A percentile compares a stretch with the other conserved stretches of the same genome.
Conservation (phyloP, 2,329 filamentous ascomycete genomes). For the Phialocephala sp. region DNA sequence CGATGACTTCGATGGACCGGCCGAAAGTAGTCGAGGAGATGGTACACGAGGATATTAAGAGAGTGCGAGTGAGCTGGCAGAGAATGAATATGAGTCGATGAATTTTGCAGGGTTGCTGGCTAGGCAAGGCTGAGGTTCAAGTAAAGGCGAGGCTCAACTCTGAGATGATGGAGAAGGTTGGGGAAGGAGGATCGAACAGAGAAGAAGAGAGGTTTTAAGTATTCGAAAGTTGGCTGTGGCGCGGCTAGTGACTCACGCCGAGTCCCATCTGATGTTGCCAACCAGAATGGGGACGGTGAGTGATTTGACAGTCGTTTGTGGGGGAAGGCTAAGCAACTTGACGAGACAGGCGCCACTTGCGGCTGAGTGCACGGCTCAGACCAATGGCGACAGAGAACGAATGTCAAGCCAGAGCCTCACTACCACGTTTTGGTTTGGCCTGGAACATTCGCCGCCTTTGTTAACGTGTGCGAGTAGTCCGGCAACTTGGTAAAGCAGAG, state of each 20-base stretch:
- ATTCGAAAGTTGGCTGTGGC: neutral
- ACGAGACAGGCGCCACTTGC: neutral
- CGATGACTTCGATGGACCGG: conserved; percentile 3
- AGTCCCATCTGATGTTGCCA: neutral
- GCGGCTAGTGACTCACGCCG: conserved; percentile 2
- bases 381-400: neutral
- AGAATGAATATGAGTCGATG: neutral
- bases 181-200: neutral
- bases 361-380: conserved; percentile 2
- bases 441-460: neutral
- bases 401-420: neutral
- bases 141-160: conserved; percentile 5
- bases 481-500: neutral
- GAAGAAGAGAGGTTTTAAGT: neutral
- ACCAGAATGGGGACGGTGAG: neutral
- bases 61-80: neutral
- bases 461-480: too few relatives aligned
- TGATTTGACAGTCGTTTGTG: neutral
- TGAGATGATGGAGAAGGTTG: conserved; percentile 2
- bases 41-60: neutral
- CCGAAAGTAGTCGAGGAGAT: neutral
- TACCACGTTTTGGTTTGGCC: neutral
- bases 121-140: conserved; percentile 6
- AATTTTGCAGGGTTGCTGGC: neutral
- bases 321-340: neutral